A percentile compares a stretch with the other conserved stretches of the same genome.
Evolutionary conservation across 139 green algal genomes (phyloP).

Genomic region (Mesotaenium endlicherianum): DNA sequence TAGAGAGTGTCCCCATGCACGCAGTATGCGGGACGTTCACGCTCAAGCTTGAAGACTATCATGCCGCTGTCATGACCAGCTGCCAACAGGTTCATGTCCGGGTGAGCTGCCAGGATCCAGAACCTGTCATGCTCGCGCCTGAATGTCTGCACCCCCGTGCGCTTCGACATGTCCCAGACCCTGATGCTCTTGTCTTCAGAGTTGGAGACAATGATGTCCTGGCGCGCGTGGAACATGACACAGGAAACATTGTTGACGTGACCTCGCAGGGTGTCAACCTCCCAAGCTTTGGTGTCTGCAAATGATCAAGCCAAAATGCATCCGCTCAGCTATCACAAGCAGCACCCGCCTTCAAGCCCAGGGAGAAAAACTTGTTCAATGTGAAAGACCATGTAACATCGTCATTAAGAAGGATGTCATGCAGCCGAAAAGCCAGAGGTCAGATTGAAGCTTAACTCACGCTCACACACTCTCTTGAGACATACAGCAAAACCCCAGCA

Average conservation of each 20-base stretch:
- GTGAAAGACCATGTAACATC: too few species aligned
- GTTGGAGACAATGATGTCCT: constrained; percentile 98
- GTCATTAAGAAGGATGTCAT: too few species aligned
- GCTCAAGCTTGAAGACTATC: constrained; percentile 99
- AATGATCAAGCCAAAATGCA: not conserved
- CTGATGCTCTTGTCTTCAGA: constrained; percentile 97
- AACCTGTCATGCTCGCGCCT: constrained; percentile 66
- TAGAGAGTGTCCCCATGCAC: constrained; percentile 80
- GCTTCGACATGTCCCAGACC: constrained; percentile 99
- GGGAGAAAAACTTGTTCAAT: too few species aligned
- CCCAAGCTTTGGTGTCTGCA: constrained; percentile 96
- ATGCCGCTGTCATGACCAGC: constrained; percentile 98
- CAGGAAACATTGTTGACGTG: constrained; percentile 99
- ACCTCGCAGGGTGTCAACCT: constrained; percentile 98
- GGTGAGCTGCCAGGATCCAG: constrained; percentile 91
- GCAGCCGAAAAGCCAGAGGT: too few species aligned
- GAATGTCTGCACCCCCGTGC: constrained; percentile 96
- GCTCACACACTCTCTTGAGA: too few species aligned
- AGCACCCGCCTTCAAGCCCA: too few species aligned
- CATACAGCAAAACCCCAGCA: too few species aligned
- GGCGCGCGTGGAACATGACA: constrained; percentile 96
- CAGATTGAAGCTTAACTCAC: too few species aligned
- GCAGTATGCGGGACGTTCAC: constrained; percentile 89
- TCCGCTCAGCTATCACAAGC: too few species aligned
- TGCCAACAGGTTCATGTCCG: constrained; percentile 97